Evolutionary conservation across 2,329 filamentous ascomycete genomes (phyloP), one percentile per base, ranked within the genome.

Genomic region (Epichloe elymi): DNA sequence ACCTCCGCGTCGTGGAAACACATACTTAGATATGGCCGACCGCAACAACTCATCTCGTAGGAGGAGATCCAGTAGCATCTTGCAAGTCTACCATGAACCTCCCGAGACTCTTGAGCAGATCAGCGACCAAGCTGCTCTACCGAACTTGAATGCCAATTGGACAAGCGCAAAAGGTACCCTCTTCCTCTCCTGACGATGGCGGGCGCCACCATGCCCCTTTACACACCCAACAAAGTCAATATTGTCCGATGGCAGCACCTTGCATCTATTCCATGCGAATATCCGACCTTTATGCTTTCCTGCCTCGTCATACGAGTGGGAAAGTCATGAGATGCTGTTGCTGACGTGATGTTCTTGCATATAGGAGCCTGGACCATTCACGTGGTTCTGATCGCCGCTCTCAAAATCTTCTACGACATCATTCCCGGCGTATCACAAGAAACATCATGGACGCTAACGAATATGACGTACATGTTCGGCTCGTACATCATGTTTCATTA

Each of bases 401-500:
- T 95, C 66, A 98, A 98, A 74, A 91, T 98, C 65, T 80, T 98
- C 63, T 98, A 91, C 75, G 89, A 96, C 70, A 91, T 95, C 63
- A 86, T 98, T 55, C 93, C 93, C 17, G 89, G 90, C 59, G 86
- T 97, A 60, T 95, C 91, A 36, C 93, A 97, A 71, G 93, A 98
- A 72, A 95, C 89, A 40, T 97, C 91, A 55, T 98, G 93, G 93
- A 98, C 93, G 11, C 75, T 98, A 59, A 95, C 90, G 69, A 98
- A 98, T 71, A 95, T 97, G 69, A 89, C 89, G 48, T 98, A 98
- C 78, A 97, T 97, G 90, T 86, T 93, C 63, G 90, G 89, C 63
- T 96, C 91, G 41, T 98, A 97, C 70, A 81, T 98, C 69, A 98
- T 98, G 93, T 98, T 98, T 72, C 93, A 98, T 72, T 95, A 88